These are phyloP conservation scores for Eucalyptus paniculata DNA, from an alignment of 345 rosid genomes.

Conservation along the genomic window DNA sequence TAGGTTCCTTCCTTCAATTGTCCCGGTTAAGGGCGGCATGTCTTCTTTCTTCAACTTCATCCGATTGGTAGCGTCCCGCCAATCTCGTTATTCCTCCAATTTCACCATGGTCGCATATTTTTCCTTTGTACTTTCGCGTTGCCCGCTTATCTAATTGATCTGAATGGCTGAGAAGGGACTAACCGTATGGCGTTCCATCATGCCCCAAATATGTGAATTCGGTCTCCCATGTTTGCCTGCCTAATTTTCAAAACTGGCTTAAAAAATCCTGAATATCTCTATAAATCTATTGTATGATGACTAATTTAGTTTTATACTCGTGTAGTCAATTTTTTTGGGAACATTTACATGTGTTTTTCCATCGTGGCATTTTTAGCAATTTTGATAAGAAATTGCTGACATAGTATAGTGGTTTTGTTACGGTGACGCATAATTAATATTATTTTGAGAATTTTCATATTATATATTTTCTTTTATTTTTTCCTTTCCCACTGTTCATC, in stretches of 20 bases:
- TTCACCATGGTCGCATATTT: not conserved
- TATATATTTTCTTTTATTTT: not conserved
- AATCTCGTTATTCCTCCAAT: no score
- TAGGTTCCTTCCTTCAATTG: not conserved
- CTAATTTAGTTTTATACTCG: not conserved
- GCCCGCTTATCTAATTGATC: not conserved
- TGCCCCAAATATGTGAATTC: not conserved
- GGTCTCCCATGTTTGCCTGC: not conserved
- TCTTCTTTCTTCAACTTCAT: no score
- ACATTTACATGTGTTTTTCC: not conserved
- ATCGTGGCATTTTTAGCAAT: not conserved
- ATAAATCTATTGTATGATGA: not conserved
- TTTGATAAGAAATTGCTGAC: fast-evolving
- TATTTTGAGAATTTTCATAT: not conserved
- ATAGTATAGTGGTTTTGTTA: not conserved
- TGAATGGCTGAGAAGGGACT: not conserved
- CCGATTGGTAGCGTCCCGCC: no score
- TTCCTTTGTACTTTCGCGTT: not conserved
- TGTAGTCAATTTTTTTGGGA: not conserved
- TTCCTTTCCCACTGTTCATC: not conserved
- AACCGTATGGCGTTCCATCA: not conserved
- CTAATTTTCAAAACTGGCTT: not conserved
- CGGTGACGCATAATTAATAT: not conserved
- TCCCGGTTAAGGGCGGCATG: no score
- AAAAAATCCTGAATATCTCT: not conserved